These are phyloP conservation scores for Candida dajiaensis DNA, from an alignment of 805 yeast species.

Conservation along the genomic window DNA sequence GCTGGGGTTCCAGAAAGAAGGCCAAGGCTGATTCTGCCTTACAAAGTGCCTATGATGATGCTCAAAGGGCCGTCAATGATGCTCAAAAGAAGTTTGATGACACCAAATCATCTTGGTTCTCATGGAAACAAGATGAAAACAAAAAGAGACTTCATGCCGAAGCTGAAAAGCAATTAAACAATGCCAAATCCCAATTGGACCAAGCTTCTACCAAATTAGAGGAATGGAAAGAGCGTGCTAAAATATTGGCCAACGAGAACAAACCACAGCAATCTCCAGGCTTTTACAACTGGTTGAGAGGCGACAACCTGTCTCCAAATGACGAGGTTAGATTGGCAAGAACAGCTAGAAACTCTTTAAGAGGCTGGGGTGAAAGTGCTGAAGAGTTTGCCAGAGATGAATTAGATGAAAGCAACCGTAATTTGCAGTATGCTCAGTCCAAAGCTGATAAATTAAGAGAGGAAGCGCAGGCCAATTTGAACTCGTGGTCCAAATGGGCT, in stretches of 20 bases:
- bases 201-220: constrained; percentile 11
- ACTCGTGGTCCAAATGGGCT: constrained; percentile 21
- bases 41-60: constrained; percentile 21
- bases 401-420: constrained; percentile 18
- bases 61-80: constrained; percentile 27
- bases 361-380: constrained; percentile 45
- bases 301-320: constrained; percentile 19
- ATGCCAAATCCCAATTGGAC: constrained; percentile 18
- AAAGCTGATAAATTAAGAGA: constrained; percentile 5
- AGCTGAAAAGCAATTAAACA: constrained; percentile 22
- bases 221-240: constrained; percentile 17
- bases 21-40: constrained; percentile 10
- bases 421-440: constrained; percentile 3
- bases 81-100: constrained; percentile 30
- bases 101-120: constrained; percentile 27
- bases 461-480: constrained; percentile 2
- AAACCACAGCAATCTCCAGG: constrained; percentile 7
- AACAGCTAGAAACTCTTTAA: constrained; percentile 29
- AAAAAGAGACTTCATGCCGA: constrained; percentile 20
- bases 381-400: constrained; percentile 38
- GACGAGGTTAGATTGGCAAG: constrained; percentile 30
- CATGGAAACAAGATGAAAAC: constrained; percentile 20
- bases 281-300: constrained; percentile 25
- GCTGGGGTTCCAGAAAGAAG: constrained; percentile 14
- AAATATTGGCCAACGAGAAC: constrained; percentile 7